Conservation (phyloP, 805 yeast genomes). For the Metschnikowia vanudenii region DNA sequence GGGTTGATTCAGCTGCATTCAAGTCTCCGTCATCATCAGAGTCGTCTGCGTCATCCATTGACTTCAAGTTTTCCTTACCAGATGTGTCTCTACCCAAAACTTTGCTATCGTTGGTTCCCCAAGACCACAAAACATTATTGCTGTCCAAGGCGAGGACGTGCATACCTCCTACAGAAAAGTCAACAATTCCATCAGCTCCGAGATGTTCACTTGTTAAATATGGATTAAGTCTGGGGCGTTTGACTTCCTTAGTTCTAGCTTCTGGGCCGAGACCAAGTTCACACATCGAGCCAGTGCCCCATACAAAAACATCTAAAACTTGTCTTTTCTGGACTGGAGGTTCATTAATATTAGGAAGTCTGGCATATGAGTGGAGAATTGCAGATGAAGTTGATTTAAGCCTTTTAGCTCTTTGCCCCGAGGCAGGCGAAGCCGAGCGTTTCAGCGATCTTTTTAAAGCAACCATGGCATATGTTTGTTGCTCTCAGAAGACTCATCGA, state of each 20-base stretch:
- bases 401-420: constrained; percentile 26
- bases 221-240: constrained; percentile 92
- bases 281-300: constrained; percentile 98
- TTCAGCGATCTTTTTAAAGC: constrained; percentile 40
- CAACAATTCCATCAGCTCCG: constrained; percentile 65
- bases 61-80: constrained; percentile 59
- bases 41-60: constrained; percentile 55
- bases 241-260: constrained; percentile 89
- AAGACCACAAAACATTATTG: constrained; percentile 84
- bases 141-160: constrained; percentile 82
- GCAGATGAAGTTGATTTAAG: constrained; percentile 37
- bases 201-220: constrained; percentile 52
- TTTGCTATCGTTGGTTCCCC: constrained; percentile 96
- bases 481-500: neutral
- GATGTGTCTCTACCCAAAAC: constrained; percentile 88
- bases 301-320: constrained; percentile 77
- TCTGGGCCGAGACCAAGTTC: constrained; percentile 96
- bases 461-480: constrained; percentile 35
- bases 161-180: constrained; percentile 94
- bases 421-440: constrained; percentile 19
- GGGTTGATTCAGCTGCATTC: constrained; percentile 87
- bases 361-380: constrained; percentile 49
- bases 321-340: constrained; percentile 38
- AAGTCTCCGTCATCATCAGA: constrained; percentile 73
- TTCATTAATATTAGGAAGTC: constrained; percentile 45